These are phyloP conservation scores for Cladophialophora yegresii DNA, from an alignment of 2,329 filamentous ascomycete genomes.

Conservation along the genomic window DNA sequence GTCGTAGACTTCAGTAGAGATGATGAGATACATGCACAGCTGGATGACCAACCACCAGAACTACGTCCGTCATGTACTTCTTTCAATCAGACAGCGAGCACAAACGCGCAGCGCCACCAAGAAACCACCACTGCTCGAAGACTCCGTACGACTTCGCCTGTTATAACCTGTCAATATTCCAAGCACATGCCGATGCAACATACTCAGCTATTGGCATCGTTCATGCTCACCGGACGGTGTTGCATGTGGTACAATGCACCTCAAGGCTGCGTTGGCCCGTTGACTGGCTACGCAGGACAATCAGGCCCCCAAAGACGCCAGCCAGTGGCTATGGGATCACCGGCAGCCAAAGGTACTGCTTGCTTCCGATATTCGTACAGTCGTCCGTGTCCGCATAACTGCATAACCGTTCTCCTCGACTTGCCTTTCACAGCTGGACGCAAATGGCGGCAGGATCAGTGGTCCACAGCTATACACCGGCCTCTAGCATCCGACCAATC, in stretches of 20 bases:
- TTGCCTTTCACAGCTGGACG: not conserved
- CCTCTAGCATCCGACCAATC: not conserved
- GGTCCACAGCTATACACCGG: slow-evolving; percentile 15
- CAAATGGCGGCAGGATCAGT: slow-evolving; percentile 1
- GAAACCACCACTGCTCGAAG: not conserved
- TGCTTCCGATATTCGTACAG: not conserved
- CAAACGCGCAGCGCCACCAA: not conserved
- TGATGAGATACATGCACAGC: not conserved
- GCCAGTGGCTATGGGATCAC: not conserved
- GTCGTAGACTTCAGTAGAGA: not conserved
- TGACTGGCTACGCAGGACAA: not conserved
- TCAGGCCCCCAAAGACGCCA: slow-evolving; percentile 5
- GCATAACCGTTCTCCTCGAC: slow-evolving; percentile 1
- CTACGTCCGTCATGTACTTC: not conserved
- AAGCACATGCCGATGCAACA: not conserved
- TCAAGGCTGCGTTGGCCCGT: not conserved
- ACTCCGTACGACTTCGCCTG: not conserved
- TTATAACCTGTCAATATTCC: not conserved
- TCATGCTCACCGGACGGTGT: too few species aligned
- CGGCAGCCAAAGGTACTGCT: slow-evolving; percentile 1
- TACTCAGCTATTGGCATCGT: not conserved
- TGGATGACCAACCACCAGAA: not conserved
- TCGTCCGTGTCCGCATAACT: not conserved
- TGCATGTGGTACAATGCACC: not conserved
- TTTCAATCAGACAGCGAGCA: not conserved